Conservation (phyloP, 345 rosid genomes). For the Garcia nutans region DNA sequence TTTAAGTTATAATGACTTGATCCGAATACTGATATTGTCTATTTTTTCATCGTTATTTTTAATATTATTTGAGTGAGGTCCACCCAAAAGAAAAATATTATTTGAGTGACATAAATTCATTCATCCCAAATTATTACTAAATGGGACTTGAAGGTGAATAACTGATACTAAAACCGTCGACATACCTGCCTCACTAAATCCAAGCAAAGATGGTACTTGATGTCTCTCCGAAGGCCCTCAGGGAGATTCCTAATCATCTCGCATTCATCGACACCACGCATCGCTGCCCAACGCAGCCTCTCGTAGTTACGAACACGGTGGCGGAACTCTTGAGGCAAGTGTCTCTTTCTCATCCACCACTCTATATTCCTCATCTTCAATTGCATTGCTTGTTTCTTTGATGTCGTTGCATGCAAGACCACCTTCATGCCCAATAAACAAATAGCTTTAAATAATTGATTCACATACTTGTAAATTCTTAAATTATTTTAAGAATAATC, state of each 20-base stretch:
- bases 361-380: conserved; percentile 95
- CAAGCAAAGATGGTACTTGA: conserved; percentile 90
- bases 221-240: conserved; percentile 92
- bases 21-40: no score
- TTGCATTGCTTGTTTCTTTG: conserved; percentile 97
- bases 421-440: conserved; percentile 42
- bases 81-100: no score
- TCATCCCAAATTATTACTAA: no score
- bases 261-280: conserved; percentile 91
- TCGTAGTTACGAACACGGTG: conserved; percentile 91
- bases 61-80: no score
- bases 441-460: neutral
- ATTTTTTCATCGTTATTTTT: no score
- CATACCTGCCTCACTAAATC: conserved; percentile 89
- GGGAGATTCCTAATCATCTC: conserved; percentile 87
- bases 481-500: no score
- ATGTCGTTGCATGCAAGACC: conserved; percentile 82
- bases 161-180: neutral
- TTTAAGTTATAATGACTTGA: no score
- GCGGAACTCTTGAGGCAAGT: conserved; percentile 70
- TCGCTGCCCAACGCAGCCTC: conserved; percentile 94
- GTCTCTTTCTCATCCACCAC: conserved; percentile 98
- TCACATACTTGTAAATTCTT: no score
- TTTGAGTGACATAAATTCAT: no score
- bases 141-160: no score